phyloP scores from a whole-genome alignment of 176 grass and related monocot species.

The Triticum dicoccoides region DNA sequence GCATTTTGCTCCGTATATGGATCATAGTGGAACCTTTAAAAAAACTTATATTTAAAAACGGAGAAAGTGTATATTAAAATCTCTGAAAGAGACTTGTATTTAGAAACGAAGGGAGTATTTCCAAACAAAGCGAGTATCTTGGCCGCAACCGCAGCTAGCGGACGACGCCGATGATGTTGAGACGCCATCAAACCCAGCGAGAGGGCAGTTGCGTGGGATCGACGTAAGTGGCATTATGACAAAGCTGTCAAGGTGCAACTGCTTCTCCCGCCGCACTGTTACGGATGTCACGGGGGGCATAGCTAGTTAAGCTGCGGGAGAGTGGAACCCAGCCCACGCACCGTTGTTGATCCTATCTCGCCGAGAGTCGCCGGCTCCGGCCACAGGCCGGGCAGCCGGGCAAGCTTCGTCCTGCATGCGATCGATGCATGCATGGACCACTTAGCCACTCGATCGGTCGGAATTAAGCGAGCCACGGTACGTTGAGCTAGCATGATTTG shows the following conservation, averaged over 20 bases:
- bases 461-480: conserved; percentile 6
- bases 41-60: no score
- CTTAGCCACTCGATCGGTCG: not conserved
- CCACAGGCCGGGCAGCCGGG: not conserved
- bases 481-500: not conserved
- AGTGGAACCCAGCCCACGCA: conserved; percentile 22
- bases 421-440: not conserved
- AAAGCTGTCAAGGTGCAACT: conserved; percentile 5
- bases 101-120: no score
- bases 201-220: conserved; percentile 7
- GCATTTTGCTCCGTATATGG: no score
- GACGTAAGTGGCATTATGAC: conserved; percentile 15
- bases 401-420: not conserved
- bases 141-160: no score
- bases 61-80: no score
- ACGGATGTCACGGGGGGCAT: conserved; percentile 25
- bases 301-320: not conserved
- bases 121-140: no score
- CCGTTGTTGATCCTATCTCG: not conserved
- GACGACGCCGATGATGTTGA: no score
- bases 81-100: no score
- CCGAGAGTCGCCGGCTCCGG: not conserved
- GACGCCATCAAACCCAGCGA: not conserved
- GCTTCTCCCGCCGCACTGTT: not conserved
- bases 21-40: no score